A percentile compares a stretch with the other conserved stretches of the same genome.
Conservation (phyloP, 2,329 filamentous ascomycete genomes). For the Scedosporium aurantiacum region DNA sequence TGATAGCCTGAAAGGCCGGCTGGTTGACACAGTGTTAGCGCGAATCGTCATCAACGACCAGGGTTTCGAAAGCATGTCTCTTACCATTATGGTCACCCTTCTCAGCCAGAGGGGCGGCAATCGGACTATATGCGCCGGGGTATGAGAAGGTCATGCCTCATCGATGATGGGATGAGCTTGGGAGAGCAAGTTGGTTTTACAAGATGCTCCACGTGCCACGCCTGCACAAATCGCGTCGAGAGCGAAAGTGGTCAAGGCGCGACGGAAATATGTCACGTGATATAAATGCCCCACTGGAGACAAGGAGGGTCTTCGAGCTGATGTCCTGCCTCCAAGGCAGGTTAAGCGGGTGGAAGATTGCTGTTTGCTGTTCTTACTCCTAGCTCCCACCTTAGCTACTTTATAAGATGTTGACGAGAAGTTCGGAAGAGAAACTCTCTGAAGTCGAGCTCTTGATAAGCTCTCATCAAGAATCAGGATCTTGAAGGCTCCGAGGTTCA, state of each 20-base stretch:
- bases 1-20: constrained; percentile 74
- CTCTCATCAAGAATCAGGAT: too few species aligned
- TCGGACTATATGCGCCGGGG: background rate
- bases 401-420: too few species aligned
- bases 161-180: background rate
- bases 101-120: constrained; percentile 3
- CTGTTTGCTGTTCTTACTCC: too few species aligned
- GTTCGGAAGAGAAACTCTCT: too few species aligned
- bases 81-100: constrained; percentile 1
- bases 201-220: background rate
- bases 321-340: too few species aligned
- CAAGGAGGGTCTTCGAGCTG: background rate
- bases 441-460: too few species aligned
- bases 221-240: background rate
- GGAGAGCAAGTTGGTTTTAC: background rate
- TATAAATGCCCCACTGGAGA: background rate
- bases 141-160: background rate
- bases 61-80: background rate
- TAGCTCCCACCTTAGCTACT: too few species aligned
- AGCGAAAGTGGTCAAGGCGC: background rate
- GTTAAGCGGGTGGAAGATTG: too few species aligned
- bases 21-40: constrained; percentile 17
- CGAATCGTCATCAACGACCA: background rate
- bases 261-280: background rate
- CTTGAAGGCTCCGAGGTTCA: too few species aligned